Evolutionary conservation across 1,139 yeast genomes (phyloP).

Genomic region (Suhomyces kunorum): DNA sequence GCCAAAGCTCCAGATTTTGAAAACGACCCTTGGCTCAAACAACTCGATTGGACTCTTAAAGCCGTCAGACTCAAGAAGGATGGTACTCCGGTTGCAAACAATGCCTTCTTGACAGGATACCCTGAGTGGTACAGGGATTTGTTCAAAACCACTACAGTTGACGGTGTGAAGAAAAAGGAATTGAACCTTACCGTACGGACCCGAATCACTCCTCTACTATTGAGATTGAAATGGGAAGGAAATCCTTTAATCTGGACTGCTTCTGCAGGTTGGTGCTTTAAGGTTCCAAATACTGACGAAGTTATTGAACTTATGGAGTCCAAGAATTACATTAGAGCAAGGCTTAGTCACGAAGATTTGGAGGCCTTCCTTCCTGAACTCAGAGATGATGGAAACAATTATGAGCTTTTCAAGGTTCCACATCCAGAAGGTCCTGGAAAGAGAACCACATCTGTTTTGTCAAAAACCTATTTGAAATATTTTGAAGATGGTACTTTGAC

Average conservation of each 20-base stretch:
- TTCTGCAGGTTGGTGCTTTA: conserved; percentile 85
- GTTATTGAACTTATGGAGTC: conserved; percentile 41
- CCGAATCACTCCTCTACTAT: conserved; percentile 71
- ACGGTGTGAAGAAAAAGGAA: conserved; percentile 27
- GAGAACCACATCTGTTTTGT: conserved; percentile 76
- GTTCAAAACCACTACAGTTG: conserved; percentile 47
- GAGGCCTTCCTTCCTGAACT: conserved; percentile 27
- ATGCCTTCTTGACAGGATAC: conserved; percentile 78
- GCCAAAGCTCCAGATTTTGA: conserved; percentile 34
- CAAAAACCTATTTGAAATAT: conserved; percentile 69
- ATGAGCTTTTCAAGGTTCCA: conserved; percentile 69
- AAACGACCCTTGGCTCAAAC: conserved; percentile 85
- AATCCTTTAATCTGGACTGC: conserved; percentile 81
- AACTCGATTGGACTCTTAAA: conserved; percentile 80
- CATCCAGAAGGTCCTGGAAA: conserved; percentile 83
- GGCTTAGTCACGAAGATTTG: conserved; percentile 19
- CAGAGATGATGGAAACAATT: conserved; percentile 25
- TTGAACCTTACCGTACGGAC: conserved; percentile 71
- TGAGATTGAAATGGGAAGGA: conserved; percentile 84
- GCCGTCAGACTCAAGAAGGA: conserved; percentile 65
- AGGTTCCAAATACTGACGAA: conserved; percentile 47
- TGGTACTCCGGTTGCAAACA: conserved; percentile 76
- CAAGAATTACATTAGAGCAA: conserved; percentile 52
- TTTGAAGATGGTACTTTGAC: conserved; percentile 75
- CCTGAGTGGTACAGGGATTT: conserved; percentile 93